Base-by-base conservation (phyloP, 805 yeast species). In the Lipomyces orientalis region DNA sequence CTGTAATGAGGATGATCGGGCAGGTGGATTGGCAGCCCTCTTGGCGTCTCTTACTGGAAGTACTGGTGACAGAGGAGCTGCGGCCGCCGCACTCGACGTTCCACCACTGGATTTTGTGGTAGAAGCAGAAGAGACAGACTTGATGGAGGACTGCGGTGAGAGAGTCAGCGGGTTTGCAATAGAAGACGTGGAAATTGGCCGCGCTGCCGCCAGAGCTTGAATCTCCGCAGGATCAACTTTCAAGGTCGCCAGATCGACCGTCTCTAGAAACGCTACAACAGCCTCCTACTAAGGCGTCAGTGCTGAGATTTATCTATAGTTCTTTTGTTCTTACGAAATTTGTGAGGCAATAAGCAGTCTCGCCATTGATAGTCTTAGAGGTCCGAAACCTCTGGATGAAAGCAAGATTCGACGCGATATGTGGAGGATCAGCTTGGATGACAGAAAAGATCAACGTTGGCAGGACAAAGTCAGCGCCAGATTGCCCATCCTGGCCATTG, bases 311-410 rank as follows among this genome's bases (percentile, higher is more conserved):
- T 14, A 9, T 9, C n/a, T n/a, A 29, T 14, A 29, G 14, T n/a
- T 16, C 49, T 12, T 43, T n/a, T 8, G 16, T 2, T 54, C 68
- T 16, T 65, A 65, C 69, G 51, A 80, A 73, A 66, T 81, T 81
- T 22, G 84, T 81, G 52, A 81, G 71, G 68, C 83, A 80, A 69
- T 81, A 81, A 49, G 78, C 74, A 8, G 77, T 69, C 62, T 80
- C 82, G 25, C 84, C 84, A 33, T 73, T 70, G 12, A 81, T 62
- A 6, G 72, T 71, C 7, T 71, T 64, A 6, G 70, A 63, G 49
- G 81, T 77, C 34, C 84, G 75, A 70, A 80, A 81, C 52, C 84
- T 74, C 54, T 76, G 77, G 58, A 81, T 77, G 70, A 76, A 81
- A 49, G 75, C 60, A 58, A 81, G 70, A 64, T 80, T 80, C 29